Evolutionary conservation across 1,284 basidiomycete genomes (phyloP).

Genomic region (Trametes pubescens): DNA sequence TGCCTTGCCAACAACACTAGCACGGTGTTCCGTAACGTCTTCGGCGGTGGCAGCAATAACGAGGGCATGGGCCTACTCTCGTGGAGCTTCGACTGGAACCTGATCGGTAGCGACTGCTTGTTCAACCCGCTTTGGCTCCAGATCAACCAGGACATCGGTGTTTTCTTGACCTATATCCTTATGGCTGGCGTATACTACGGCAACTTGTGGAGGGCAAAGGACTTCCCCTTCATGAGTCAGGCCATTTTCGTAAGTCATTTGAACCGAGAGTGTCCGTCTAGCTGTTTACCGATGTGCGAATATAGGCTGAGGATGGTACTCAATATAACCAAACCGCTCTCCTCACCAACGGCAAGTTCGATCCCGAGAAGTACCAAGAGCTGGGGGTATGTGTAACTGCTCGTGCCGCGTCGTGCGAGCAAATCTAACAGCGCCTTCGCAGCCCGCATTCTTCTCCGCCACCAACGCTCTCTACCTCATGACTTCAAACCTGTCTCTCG

Average conservation of each 20-base stretch:
- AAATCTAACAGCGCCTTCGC: neutral
- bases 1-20: conserved; percentile 63
- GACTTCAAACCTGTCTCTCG: conserved; percentile 43
- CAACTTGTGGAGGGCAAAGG: conserved; percentile 43
- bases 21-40: conserved; percentile 59
- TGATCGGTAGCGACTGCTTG: conserved; percentile 41
- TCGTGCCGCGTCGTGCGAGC: neutral
- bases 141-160: conserved; percentile 45
- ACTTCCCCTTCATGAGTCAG: conserved; percentile 46
- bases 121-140: conserved; percentile 45
- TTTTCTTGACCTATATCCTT: conserved; percentile 43
- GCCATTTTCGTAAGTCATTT: conserved; percentile 40
- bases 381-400: conserved; percentile 35
- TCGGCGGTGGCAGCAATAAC: conserved; percentile 69
- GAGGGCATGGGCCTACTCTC: conserved; percentile 61
- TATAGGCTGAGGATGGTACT: conserved; percentile 38
- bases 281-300: neutral
- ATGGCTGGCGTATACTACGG: conserved; percentile 46
- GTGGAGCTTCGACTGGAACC: conserved; percentile 64
- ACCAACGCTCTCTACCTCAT: conserved; percentile 43
- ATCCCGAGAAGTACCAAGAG: conserved; percentile 38
- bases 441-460: conserved; percentile 44
- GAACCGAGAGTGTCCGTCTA: neutral
- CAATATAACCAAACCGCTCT: conserved; percentile 46
- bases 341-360: conserved; percentile 42